phyloP scores from a whole-genome alignment of 768 basidiomycete species.

The Cystobasidium tubakii region DNA sequence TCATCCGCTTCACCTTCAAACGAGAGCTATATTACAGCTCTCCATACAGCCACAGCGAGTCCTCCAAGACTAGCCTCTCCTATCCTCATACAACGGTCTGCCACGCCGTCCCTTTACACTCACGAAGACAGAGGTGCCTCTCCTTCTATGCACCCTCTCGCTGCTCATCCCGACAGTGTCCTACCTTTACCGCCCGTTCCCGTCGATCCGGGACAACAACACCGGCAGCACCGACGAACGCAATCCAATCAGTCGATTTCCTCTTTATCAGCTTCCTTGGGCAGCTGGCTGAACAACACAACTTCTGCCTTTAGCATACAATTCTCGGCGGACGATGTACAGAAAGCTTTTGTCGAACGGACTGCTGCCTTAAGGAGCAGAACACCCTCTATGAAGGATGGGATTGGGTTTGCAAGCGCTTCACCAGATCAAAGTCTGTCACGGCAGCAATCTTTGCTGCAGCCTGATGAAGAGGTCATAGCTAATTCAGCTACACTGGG shows the following conservation, averaged over 20 bases:
- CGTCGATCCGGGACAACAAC: background rate
- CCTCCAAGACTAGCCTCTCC: background rate
- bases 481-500: background rate
- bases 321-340: slow-evolving; percentile 17
- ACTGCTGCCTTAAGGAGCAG: background rate
- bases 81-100: background rate
- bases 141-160: slow-evolving; percentile 11
- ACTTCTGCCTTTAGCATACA: slow-evolving; percentile 2
- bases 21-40: background rate
- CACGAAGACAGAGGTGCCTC: background rate
- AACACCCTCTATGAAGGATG: background rate
- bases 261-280: slow-evolving; percentile 25
- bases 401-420: background rate
- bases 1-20: background rate
- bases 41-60: background rate
- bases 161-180: slow-evolving; percentile 21
- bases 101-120: background rate
- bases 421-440: background rate
- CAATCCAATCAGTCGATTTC: slow-evolving; percentile 24
- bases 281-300: slow-evolving; percentile 18
- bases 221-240: background rate
- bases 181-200: slow-evolving; percentile 30
- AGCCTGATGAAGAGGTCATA: background rate
- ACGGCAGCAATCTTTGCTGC: background rate
- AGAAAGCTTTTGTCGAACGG: slow-evolving; percentile 12